Conservation (phyloP, 257 asterid genomes). For the Cordia subcordata region DNA sequence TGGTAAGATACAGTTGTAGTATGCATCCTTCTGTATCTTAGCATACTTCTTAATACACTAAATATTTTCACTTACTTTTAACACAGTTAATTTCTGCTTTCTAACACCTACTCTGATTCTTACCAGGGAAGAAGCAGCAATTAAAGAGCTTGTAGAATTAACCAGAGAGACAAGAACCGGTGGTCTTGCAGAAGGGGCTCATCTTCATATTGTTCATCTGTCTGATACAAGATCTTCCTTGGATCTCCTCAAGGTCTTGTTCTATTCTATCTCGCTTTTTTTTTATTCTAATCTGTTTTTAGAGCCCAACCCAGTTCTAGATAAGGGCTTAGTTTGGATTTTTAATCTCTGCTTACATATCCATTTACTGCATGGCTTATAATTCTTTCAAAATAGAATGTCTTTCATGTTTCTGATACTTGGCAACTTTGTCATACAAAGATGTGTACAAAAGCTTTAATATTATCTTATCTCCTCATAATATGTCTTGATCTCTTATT, state of each 20-base stretch:
- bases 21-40: constrained; percentile 9
- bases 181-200: constrained; percentile 90
- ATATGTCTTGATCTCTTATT: not conserved
- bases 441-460: not conserved
- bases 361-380: not conserved
- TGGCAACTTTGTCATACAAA: no score
- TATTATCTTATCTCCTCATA: not conserved
- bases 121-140: constrained; percentile 84
- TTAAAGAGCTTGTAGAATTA: constrained; percentile 62
- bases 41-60: not conserved
- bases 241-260: constrained; percentile 71
- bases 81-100: not conserved
- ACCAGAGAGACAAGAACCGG: constrained; percentile 64
- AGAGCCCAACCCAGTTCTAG: not conserved
- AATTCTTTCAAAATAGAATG: not conserved
- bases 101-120: not conserved
- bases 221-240: constrained; percentile 83
- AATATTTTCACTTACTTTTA: no score
- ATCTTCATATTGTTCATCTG: constrained; percentile 90
- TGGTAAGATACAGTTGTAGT: constrained; percentile 31
- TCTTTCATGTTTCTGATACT: no score
- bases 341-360: no score
- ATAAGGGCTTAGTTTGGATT: no score
- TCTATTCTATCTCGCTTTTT: not conserved
- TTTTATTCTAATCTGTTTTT: no score